Conservation (phyloP, 768 basidiomycete genomes). For the Suillus subaureus region DNA sequence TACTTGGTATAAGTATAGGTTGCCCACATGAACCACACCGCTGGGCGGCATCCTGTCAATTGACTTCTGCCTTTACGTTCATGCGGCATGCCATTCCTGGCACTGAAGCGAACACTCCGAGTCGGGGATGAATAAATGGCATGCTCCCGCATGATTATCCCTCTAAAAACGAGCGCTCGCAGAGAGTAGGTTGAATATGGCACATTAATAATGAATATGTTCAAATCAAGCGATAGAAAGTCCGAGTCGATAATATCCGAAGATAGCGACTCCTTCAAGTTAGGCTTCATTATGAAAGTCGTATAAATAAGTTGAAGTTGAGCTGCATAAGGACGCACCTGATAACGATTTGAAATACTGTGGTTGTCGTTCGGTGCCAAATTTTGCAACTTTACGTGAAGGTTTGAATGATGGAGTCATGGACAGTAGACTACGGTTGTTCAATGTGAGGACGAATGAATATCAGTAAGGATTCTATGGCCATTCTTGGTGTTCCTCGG, state of each 20-base stretch:
- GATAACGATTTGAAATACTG: not conserved
- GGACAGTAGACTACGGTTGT: not conserved
- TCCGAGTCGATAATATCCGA: not conserved
- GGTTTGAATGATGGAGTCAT: not conserved
- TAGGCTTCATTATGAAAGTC: not conserved
- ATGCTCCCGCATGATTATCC: not conserved
- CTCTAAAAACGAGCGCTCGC: not conserved
- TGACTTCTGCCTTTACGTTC: not conserved
- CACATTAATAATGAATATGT: not conserved
- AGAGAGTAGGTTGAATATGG: not conserved
- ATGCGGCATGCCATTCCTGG: not conserved
- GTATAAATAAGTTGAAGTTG: not conserved
- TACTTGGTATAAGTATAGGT: not conserved
- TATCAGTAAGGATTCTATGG: not conserved
- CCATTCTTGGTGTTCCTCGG: too few species aligned
- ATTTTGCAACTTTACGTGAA: not conserved
- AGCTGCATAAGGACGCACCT: not conserved
- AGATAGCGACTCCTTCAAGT: not conserved
- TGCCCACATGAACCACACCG: not conserved
- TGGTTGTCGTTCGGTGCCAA: not conserved
- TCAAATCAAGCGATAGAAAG: not conserved
- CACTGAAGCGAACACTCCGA: not conserved
- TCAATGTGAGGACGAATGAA: not conserved
- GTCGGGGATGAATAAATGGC: not conserved
- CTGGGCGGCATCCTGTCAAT: too few species aligned